Evolutionary conservation across 1,284 basidiomycete species (phyloP).

Genomic region (Cerrena zonata): DNA sequence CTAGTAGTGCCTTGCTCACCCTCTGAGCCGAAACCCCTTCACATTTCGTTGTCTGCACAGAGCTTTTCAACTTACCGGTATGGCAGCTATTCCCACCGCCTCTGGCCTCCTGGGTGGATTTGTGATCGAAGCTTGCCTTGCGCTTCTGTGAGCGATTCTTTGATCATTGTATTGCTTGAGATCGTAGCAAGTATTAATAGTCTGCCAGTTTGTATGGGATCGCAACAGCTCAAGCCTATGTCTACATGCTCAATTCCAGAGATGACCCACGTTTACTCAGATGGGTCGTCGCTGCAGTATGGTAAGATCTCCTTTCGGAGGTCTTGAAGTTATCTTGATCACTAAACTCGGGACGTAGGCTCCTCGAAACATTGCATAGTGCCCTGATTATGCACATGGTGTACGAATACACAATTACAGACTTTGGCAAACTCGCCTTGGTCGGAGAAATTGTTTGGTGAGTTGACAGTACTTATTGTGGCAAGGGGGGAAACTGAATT

Average conservation of each 20-base stretch:
- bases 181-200: not conserved
- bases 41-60: too few species aligned
- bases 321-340: too few species aligned
- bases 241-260: not conserved
- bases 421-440: not conserved
- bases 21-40: too few species aligned
- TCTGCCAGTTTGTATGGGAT: conserved; percentile 1
- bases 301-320: too few species aligned
- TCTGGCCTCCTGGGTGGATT: not conserved
- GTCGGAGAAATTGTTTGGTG: not conserved
- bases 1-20: too few species aligned
- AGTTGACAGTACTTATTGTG: too few species aligned
- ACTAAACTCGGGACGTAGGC: too few species aligned
- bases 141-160: not conserved
- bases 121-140: not conserved
- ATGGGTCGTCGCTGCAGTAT: not conserved
- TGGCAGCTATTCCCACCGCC: not conserved
- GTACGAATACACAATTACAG: not conserved
- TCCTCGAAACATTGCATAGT: conserved; percentile 1
- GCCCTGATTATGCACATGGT: not conserved
- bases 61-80: not conserved
- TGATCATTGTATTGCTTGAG: not conserved
- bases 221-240: not conserved
- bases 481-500: too few species aligned
- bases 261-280: conserved; percentile 2